phyloP scores from a whole-genome alignment of 2,329 filamentous ascomycete species.

The Aspergillus sp. region DNA sequence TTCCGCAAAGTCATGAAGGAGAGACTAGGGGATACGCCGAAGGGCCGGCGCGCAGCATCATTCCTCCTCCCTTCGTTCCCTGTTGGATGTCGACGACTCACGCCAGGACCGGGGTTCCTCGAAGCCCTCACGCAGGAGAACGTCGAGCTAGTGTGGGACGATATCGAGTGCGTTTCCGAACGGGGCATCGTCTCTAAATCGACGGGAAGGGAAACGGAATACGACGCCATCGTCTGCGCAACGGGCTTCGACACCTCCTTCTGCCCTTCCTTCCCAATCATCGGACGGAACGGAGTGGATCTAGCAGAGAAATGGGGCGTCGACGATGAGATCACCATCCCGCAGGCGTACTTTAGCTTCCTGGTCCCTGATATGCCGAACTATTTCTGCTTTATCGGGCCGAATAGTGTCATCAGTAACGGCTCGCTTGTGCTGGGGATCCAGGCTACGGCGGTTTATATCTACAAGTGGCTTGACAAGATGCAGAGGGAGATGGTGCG shows the following conservation, averaged over 20 bases:
- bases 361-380: conserved; percentile 24
- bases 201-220: conserved; percentile 13
- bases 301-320: conserved; percentile 17
- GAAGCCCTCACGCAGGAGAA: conserved; percentile 25
- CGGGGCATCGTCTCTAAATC: conserved; percentile 16
- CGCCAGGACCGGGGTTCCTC: conserved; percentile 25
- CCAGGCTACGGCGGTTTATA: conserved; percentile 20
- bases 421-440: conserved; percentile 16
- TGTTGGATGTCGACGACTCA: conserved; percentile 26
- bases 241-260: conserved; percentile 44
- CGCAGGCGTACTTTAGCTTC: conserved; percentile 23
- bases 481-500: conserved; percentile 10
- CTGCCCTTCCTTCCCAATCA: conserved; percentile 32
- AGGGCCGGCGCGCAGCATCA: not conserved
- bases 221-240: conserved; percentile 35
- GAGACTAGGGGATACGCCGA: conserved; percentile 12
- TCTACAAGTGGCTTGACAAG: conserved; percentile 25
- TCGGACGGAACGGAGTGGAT: conserved; percentile 25
- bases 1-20: conserved; percentile 16
- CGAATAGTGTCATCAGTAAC: conserved; percentile 18
- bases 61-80: conserved; percentile 20
- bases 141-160: conserved; percentile 18
- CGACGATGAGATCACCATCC: no score
- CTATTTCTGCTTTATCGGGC: conserved; percentile 26
- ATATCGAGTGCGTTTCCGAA: conserved; percentile 20